phyloP scores from a whole-genome alignment of 2,329 filamentous ascomycete genomes.

The Triangularia setosa region DNA sequence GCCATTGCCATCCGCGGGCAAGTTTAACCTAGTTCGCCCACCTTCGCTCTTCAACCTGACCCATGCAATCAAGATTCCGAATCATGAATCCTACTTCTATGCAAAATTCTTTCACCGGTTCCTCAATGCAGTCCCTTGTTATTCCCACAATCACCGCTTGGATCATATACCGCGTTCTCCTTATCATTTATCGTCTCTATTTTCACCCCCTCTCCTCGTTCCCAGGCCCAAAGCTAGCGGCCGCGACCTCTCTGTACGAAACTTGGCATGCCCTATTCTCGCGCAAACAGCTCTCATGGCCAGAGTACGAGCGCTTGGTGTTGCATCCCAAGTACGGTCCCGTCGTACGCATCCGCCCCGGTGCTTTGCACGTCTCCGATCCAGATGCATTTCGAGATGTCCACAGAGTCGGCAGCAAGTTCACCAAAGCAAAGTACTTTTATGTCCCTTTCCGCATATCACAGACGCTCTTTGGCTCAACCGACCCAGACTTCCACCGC shows the following conservation, averaged over 20 bases:
- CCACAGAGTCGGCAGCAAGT: constrained; percentile 7
- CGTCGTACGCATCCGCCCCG: constrained; percentile 9
- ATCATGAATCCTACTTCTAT: too few species aligned
- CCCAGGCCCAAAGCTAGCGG: constrained; percentile 28
- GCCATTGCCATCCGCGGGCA: too few species aligned
- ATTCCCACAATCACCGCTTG: background rate
- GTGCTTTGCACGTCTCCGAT: constrained; percentile 9
- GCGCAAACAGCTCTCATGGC: background rate
- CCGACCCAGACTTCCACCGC: background rate
- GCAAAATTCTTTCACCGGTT: too few species aligned
- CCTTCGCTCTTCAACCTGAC: too few species aligned
- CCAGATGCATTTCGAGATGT: constrained; percentile 2
- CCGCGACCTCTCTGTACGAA: constrained; percentile 27
- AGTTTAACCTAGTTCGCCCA: too few species aligned
- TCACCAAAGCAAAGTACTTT: constrained; percentile 4
- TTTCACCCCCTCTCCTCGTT: constrained; percentile 31
- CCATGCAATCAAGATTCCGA: too few species aligned
- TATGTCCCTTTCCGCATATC: background rate
- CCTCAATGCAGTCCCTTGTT: background rate
- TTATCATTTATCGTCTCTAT: constrained; percentile 6
- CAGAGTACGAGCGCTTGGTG: background rate
- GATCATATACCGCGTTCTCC: background rate
- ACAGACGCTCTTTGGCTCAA: background rate
- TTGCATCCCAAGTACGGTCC: constrained; percentile 5
- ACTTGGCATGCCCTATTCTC: constrained; percentile 24